These are phyloP conservation scores for Ormosia semicastrata DNA, from an alignment of 306 rosid genomes.

Conservation along the genomic window DNA sequence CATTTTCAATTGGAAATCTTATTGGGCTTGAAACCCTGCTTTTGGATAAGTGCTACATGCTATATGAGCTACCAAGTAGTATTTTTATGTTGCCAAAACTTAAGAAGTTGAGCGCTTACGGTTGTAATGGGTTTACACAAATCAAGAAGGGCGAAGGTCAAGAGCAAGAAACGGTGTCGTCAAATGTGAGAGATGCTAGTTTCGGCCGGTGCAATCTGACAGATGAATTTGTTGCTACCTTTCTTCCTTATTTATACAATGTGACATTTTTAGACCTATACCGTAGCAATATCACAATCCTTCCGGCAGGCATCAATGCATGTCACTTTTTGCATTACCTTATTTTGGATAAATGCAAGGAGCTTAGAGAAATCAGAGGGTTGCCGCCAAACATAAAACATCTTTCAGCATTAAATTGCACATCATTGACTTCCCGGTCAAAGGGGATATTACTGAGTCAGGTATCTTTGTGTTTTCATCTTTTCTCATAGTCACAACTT, in stretches of 20 bases:
- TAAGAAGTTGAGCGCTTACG: background rate
- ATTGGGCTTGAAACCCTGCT: background rate
- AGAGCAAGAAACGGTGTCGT: background rate
- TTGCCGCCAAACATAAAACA: too few relatives aligned
- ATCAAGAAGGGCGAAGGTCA: background rate
- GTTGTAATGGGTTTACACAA: background rate
- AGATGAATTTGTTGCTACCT: background rate
- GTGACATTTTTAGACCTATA: background rate
- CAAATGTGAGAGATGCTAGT: background rate
- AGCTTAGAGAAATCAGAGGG: too few relatives aligned
- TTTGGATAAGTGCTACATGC: background rate
- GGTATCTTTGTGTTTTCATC: background rate
- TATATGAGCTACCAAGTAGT: background rate
- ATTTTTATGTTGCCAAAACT: background rate
- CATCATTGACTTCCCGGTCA: too few relatives aligned
- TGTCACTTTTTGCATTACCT: too few relatives aligned
- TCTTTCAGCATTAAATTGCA: too few relatives aligned
- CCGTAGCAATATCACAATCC: background rate
- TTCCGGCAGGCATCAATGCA: background rate
- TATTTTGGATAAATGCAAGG: too few relatives aligned
- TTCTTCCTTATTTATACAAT: background rate
- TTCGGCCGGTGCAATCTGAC: background rate
- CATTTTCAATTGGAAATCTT: conserved; percentile 9
- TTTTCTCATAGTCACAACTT: background rate
- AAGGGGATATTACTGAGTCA: too few relatives aligned